These are phyloP conservation scores for Microdochium nivale DNA, from an alignment of 2,329 filamentous ascomycete species.

Conservation along the genomic window DNA sequence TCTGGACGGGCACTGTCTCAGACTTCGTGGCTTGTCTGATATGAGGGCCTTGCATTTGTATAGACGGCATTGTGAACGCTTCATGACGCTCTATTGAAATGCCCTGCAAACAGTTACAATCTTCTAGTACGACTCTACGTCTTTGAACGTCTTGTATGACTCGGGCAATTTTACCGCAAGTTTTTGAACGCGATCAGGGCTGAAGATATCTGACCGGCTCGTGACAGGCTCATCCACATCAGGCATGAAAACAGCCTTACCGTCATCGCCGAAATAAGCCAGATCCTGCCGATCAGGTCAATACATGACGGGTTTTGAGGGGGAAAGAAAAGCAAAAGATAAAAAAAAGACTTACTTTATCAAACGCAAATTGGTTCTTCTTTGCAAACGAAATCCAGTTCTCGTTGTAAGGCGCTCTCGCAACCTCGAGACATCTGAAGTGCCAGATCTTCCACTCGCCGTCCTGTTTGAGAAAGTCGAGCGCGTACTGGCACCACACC, in stretches of 20 bases:
- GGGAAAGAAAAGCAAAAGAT: too few species aligned
- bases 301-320: too few species aligned
- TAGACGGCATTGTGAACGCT: too few species aligned
- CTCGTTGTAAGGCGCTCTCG: background rate
- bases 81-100: too few species aligned
- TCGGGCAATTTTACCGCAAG: background rate
- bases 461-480: constrained; percentile 2
- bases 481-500: constrained; percentile 2
- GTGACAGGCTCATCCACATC: background rate
- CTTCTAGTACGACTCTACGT: background rate
- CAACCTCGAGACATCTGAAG: constrained; percentile 2
- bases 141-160: constrained; percentile 1
- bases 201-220: constrained; percentile 1
- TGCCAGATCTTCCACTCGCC: constrained; percentile 3
- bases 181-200: background rate
- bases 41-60: too few species aligned
- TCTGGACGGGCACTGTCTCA: too few species aligned
- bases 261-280: background rate
- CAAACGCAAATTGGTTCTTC: background rate
- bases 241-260: constrained; percentile 1
- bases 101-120: too few species aligned
- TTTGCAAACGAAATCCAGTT: background rate
- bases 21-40: too few species aligned
- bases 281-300: background rate
- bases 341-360: background rate